Base-by-base conservation (phyloP, 23 red algal species). In the Gracilaria gracilis region DNA sequence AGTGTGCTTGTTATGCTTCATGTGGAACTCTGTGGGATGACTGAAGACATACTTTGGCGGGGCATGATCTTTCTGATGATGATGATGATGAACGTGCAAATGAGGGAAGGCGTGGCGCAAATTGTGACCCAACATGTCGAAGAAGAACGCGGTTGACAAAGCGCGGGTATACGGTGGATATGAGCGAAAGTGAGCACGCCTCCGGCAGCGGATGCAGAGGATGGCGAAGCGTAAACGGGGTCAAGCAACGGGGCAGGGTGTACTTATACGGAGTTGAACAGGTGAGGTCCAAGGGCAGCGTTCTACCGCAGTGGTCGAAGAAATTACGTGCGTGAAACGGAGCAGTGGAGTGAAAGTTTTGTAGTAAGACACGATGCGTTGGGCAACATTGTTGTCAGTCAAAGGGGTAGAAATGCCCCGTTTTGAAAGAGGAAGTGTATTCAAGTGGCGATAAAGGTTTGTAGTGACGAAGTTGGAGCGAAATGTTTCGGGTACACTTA, bases 1-100 rank as follows among this genome's bases (percentile, higher is more conserved):
- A 20, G 72, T 77, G 27, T 77, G 72, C 32, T 77, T 77, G 38
- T 77, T 77, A 42, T 49, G 72, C 23, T 25, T 77, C n/a, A 77
- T 8, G 36, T 77, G 72, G 17, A 77, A 77, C 27, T 77, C 40
- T 1, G 72, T 77, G 42, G 72, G 38, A 31, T 77, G 72, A 32
- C 46, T 51, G 42, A 77, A 77, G 21, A 77, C 72, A 51, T 51
- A 49, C 27, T 77, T 40, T 25, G 72, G 25, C 0, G 72, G 72
- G 38, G 72, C 46, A 2, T 77, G 72, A 23, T 25, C 1, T 42
- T 77, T 77, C 37, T 40, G 40, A 21, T 75, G 69, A 31, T 49
- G 62, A 33, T 67, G 62, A 55, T 55, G 64, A 37, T 36, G 64
- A 36, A 69, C 31, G n/a, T 46, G 38, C 40, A 77, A 49, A 50